These are phyloP conservation scores for Paraphysoderma sedebokerense DNA, from an alignment of 371 early-diverging fungal species.

Conservation along the genomic window DNA sequence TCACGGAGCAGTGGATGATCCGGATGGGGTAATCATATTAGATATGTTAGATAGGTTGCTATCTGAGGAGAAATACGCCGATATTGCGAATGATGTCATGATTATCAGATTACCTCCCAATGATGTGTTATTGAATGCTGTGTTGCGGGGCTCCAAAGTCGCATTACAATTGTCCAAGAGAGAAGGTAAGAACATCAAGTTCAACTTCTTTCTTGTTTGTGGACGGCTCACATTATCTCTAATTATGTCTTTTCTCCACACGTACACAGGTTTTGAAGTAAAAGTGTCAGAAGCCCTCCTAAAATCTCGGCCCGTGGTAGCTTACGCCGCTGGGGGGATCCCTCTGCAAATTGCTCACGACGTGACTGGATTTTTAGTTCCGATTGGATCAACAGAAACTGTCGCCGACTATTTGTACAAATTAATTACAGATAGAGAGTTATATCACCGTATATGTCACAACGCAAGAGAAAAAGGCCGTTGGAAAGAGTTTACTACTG, in stretches of 20 bases:
- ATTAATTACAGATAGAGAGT: constrained; percentile 25
- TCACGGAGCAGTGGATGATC: constrained; percentile 76
- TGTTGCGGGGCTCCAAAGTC: constrained; percentile 45
- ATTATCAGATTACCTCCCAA: constrained; percentile 49
- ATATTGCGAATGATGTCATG: constrained; percentile 36
- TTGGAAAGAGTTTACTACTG: too few species aligned
- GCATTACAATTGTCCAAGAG: constrained; percentile 63
- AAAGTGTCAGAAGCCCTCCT: too few species aligned
- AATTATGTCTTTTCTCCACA: too few species aligned
- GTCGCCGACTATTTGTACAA: constrained; percentile 37
- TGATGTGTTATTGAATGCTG: constrained; percentile 61
- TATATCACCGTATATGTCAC: constrained; percentile 21
- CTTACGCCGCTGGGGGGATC: constrained; percentile 68
- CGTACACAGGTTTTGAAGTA: too few species aligned
- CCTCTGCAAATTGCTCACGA: constrained; percentile 56
- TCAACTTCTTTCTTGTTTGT: too few species aligned
- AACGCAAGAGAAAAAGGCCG: constrained; percentile 20
- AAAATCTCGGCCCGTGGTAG: too few species aligned
- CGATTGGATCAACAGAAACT: constrained; percentile 34
- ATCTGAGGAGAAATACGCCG: constrained; percentile 19
- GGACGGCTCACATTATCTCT: too few species aligned
- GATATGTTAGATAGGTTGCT: constrained; percentile 34
- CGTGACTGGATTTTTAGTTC: constrained; percentile 43
- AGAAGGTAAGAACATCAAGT: constrained; percentile 82
- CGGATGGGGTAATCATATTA: constrained; percentile 55